Evolutionary conservation across 2,329 filamentous ascomycete genomes (phyloP), one percentile per base, ranked within the genome.

Genomic region (Beauveria rudraprayagi): DNA sequence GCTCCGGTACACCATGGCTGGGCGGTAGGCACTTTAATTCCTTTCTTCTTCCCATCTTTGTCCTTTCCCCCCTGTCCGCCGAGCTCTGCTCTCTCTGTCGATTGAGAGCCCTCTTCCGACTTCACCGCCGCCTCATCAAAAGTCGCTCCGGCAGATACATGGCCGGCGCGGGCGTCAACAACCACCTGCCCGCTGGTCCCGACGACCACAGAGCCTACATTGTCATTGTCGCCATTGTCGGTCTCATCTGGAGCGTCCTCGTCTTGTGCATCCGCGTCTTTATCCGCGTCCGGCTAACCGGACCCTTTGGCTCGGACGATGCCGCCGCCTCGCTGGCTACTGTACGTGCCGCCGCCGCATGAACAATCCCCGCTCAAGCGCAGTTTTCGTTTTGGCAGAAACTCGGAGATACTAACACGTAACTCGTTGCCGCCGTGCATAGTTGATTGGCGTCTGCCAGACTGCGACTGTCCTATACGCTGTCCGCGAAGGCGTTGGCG

Each of bases 191-290:
- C 50, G 60, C 62, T 34, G 61, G 60, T n/a, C 44, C 60, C 30
- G 55, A 54, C 30, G 63, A 65, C 48, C 63, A 64, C 26, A 56
- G 60, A 14, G 64, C 63, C 5, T 60, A 61, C 28, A 64, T 65
- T n/a, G 61, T 63, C 61, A 64, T 65, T 24, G 34, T 61, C 8
- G 63, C 60, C 41, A 37, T 62, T n/a, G 59, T 65, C 17, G 64
- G 64, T 17, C 54, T 63, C 46, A 62, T 46, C 3, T 65, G 64
- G 64, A 64, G 61, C n/a, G n/a, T 61, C 16, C 53, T 65, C 40
- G 63, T 65, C 11, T 54, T 56, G 9, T 43, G 46, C n/a, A 65
- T 65, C 26, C 52, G 64, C 9, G n/a, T 65, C 1, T 65, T 64
- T 51, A 65, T 65, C 50, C 43, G 64, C 28, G 26, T 63, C 24